Evolutionary conservation across 495 filamentous ascomycete species (phyloP), one percentile per base, ranked within the genome.

Genomic region (Penicillium goetzii): DNA sequence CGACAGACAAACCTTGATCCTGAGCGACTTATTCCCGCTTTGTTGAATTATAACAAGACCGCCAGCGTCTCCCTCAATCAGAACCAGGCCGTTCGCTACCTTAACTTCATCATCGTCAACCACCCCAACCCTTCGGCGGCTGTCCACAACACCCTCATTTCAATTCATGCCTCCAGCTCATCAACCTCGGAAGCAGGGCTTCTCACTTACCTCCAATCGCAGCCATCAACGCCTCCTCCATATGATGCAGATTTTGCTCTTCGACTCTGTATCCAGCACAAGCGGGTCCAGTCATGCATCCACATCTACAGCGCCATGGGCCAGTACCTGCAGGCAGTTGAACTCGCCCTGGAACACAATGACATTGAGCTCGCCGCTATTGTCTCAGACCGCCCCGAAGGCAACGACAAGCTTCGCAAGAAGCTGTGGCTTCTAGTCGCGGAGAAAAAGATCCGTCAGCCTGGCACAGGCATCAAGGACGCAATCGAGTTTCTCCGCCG

Each of bases 241-340:
- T 99, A 96, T 73, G 95, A 99, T 74, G 89, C 91, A n/a, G 95
- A 99, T 76, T 99, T 99, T 78, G 95, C 96, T 2, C 87, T 99
- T 25, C 89, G 95, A 19, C 85, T 98, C 26, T 99, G 95, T 75
- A 97, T 98, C 60, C 89, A 97, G 65, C 87, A 99, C 72, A 85
- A 91, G 67, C 90, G 96, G 60, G 90, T 97, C 7, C 90, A 96
- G 72, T 93, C 90, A 32, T 96, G 92, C 72, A 92, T 97, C 11
- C 92, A 97, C 75, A 97, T 98, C 61, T 98, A 98, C 83, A 94
- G 89, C 56, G 87, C 89, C 58, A 97, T 98, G 93, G 89, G 90
- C 2, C 91, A 96, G 71, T 97, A 96, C 72, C 83, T 90, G 53
- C 90, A 93, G 70, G 95, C 96, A 11, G 96, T 99, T 11, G 89